Percentiles rank a stretch among this genome's conserved stretches.
These are phyloP conservation scores for Coemansia sp. DNA, from an alignment of 192 early-diverging fungal species.

Conservation along the genomic window DNA sequence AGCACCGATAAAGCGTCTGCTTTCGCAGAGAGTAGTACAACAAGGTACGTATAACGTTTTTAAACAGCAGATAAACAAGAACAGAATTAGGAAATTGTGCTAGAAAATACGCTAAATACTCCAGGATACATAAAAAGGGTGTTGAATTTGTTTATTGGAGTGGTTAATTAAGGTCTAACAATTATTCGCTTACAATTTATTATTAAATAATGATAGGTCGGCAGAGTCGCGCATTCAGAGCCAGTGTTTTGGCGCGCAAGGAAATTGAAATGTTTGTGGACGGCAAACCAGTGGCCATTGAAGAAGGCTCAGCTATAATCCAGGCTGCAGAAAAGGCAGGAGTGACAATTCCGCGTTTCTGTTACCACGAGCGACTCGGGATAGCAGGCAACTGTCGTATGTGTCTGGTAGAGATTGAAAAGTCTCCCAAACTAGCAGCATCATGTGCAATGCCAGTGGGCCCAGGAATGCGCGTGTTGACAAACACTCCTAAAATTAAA, in stretches of 20 bases:
- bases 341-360: conserved; percentile 69
- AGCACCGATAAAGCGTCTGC: background rate
- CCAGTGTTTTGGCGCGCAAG: conserved; percentile 24
- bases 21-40: background rate
- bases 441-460: conserved; percentile 97
- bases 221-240: conserved; percentile 16
- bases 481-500: conserved; percentile 89
- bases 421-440: conserved; percentile 91
- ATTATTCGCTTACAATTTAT: background rate
- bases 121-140: no score
- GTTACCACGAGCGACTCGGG: conserved; percentile 88
- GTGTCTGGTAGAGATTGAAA: conserved; percentile 98
- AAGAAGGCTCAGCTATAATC: conserved; percentile 91
- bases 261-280: conserved; percentile 90
- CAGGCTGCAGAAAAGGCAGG: conserved; percentile 97
- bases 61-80: background rate
- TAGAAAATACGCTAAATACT: no score
- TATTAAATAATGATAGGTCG: conserved; percentile 1
- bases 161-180: no score
- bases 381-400: conserved; percentile 99
- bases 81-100: background rate
- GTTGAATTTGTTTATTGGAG: no score
- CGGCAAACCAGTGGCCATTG: conserved; percentile 84
- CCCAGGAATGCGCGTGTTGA: conserved; percentile 97
- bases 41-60: conserved; percentile 1